Conservation (phyloP, 2,329 filamentous ascomycete genomes). For the Fusarium illudens region DNA sequence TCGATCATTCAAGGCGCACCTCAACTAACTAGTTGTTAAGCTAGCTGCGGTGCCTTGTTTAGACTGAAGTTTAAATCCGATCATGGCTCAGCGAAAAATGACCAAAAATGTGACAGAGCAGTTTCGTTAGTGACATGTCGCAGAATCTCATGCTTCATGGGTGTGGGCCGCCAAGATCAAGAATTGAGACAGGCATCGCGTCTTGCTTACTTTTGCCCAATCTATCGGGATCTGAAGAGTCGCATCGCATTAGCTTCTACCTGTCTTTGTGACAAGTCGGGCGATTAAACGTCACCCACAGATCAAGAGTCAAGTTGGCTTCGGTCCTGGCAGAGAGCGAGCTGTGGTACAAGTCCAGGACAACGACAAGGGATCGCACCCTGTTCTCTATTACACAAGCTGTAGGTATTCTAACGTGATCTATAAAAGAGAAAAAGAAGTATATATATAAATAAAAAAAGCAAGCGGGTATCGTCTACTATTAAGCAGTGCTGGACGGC, state of each 20-base stretch:
- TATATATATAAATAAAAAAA: not conserved
- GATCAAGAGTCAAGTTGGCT: not conserved
- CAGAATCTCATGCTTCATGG: not conserved
- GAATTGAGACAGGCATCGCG: not conserved
- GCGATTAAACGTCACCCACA: not conserved
- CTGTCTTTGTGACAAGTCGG: not conserved
- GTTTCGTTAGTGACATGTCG: not conserved
- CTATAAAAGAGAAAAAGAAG: not conserved
- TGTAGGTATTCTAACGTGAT: not conserved
- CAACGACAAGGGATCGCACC: not conserved
- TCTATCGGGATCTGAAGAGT: not conserved
- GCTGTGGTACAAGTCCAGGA: not conserved
- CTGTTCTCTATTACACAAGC: not conserved
- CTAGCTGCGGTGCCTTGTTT: not conserved
- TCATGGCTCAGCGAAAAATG: not conserved
- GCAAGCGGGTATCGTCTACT: not conserved
- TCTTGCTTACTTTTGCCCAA: not conserved
- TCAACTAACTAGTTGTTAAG: too few relatives aligned
- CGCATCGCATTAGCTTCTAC: not conserved
- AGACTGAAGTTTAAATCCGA: not conserved
- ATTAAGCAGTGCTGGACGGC: not conserved
- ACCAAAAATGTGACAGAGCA: not conserved
- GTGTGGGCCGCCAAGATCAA: not conserved
- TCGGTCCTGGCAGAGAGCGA: not conserved
- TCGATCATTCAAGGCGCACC: not conserved